Evolutionary conservation across 2,329 filamentous ascomycete species (phyloP), one percentile per base, ranked within the genome.

Genomic region (Mariannaea sp.): DNA sequence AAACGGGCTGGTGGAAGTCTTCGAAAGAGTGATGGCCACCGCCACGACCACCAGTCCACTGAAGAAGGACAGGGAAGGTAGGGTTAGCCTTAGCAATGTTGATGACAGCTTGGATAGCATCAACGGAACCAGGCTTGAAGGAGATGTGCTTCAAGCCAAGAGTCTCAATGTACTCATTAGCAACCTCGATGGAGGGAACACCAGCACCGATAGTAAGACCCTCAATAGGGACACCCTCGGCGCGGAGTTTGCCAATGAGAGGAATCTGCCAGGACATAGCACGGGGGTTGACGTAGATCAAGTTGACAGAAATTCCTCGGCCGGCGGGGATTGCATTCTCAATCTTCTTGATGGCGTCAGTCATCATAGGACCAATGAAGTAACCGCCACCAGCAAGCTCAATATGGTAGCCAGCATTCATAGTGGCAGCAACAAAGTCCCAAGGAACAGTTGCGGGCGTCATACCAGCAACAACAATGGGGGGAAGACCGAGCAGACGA

Each of bases 11-110:
- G 73, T 96, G 92, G 81, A 97, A 96, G 72, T 97, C 92, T 71
- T 97, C 92, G 58, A 87, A 96, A 1, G 92, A 96, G 77, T 97
- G 92, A 72, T 96, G 92, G 52, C 92, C 92, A 77, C 92, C 92
- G 61, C 92, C 92, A 74, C 92, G 88, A 33, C 92, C 92, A 69
- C 92, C 92, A 55, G 92, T 97, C 92, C 92, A 97, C 75, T 97
- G 92, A 57, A 96, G 78, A 47, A 96, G 85, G 46, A 96, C 84
- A n/a, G 92, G 92, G 80, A 97, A 96, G 22, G 84, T 87, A 2
- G 92, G 92, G 71, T 96, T 94, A n/a, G 90, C 90, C 75, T 90
- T 94, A 60, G 92, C 92, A 66, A 97, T 92, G 73, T 95, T 94
- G 74, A 97, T 88, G 54, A 95, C 90, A 26, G 88, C 79, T 71